Evolutionary conservation across 352 stramenopile genomes (phyloP), one percentile per base, ranked within the genome.

Genomic region (Pythium insidiosum): DNA sequence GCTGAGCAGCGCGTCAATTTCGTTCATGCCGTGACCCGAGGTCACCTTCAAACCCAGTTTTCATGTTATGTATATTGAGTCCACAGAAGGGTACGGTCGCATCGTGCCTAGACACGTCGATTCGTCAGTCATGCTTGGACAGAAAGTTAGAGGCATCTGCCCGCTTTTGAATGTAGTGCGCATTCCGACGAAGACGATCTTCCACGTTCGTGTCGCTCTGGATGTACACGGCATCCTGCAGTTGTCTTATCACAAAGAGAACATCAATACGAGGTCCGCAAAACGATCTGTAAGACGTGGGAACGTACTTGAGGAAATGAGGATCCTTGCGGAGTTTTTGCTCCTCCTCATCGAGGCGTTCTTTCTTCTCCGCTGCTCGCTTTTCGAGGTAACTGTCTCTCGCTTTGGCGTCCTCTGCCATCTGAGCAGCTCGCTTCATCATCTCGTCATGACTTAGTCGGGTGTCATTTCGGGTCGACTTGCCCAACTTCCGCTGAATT

Each of bases 141-240:
- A 94, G 55, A 22, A 94, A 94, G 53, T 90, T 91, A 18, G 65
- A 73, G 22, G 66, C 65, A 19, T 88, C 73, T n/a, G 74, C 77
- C 34, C 84, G 75, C 26, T 65, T 69, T 47, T 94, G 82, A 34
- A 94, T 89, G 50, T 94, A 94, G 47, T 94, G 78, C 20, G 73
- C 74, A 45, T 94, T 94, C 38, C 82, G 62, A 15, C 70, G 69
- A 43, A 94, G 48, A 0, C 77, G 78, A 28, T 91, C 76, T 35
- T 75, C 54, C 71, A 94, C 88, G 28, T 61, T 83, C 50, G 57
- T 73, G 2, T 78, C 68, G 0, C 53, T 53, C 23, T 73, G 59
- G 38, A 87, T 38, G 45, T 94, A 94, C n/a, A 76, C 78, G 10
- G 68, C 63, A 19, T 75, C 72, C 21, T 86, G 73, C n/a, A 90